These are phyloP conservation scores for Ensete ventricosum DNA, from an alignment of 176 grass and related monocot species.

Conservation along the genomic window DNA sequence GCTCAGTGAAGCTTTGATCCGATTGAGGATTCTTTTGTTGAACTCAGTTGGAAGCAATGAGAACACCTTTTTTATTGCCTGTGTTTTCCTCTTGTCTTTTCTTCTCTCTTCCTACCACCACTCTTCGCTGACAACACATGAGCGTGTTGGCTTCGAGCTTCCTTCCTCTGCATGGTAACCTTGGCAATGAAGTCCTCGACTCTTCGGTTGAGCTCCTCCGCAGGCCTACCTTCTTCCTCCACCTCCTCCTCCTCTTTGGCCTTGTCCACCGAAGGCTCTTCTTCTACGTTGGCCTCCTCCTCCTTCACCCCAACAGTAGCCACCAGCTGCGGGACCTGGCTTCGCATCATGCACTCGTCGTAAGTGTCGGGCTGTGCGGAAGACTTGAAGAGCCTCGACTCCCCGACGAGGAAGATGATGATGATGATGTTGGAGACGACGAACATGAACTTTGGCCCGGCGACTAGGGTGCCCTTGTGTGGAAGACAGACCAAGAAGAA, in stretches of 20 bases:
- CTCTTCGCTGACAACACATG: slow-evolving; percentile 23
- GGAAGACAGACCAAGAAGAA: slow-evolving; percentile 51
- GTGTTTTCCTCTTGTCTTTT: neutral
- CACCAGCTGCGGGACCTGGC: neutral
- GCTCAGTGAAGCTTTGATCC: too few species aligned
- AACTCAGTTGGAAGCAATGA: too few species aligned
- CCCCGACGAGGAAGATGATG: slow-evolving; percentile 56
- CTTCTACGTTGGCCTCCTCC: neutral
- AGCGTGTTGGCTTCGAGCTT: slow-evolving; percentile 40
- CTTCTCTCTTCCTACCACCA: neutral
- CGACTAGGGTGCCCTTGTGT: slow-evolving; percentile 25
- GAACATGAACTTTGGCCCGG: slow-evolving; percentile 70
- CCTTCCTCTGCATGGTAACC: slow-evolving; percentile 70
- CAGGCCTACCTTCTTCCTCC: slow-evolving; percentile 1
- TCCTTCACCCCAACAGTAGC: neutral
- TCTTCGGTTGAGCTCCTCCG: slow-evolving; percentile 48
- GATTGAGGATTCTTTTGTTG: too few species aligned
- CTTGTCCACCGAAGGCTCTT: slow-evolving; percentile 15
- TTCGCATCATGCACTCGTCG: slow-evolving; percentile 42
- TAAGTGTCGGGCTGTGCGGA: slow-evolving; percentile 31
- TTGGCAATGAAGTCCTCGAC: slow-evolving; percentile 90
- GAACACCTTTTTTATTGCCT: neutral
- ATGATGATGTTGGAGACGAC: slow-evolving; percentile 70
- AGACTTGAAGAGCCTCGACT: slow-evolving; percentile 48
- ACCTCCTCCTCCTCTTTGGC: neutral